Base-by-base conservation (phyloP, 2,329 filamentous ascomycete genomes). In the Ascomycota sp. region DNA sequence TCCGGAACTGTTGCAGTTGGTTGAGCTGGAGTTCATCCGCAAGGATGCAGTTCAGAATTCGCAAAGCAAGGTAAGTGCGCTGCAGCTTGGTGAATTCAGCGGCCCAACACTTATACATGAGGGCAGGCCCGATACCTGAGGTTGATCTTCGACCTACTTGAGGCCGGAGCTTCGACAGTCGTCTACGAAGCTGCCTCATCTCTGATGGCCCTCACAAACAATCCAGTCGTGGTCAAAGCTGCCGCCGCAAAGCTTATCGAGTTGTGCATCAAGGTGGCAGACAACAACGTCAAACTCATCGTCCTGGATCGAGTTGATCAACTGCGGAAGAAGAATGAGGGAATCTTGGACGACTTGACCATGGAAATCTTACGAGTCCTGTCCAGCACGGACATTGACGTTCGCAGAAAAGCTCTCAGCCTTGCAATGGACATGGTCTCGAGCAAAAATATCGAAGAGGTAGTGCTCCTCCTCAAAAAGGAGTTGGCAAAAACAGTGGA, bases 261-360 rank as follows among this genome's bases (percentile, higher is more conserved):
- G 53, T 64, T 98, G 7, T 83, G 79, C 49, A 94, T 98, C 50
- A 93, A 92, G 57, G 89, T 95, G 55, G 76, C 89, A 1, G 89
- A 98, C 52, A 98, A 98, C 62, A 98, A 98, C 48, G 89, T 98
- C 38, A 98, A 98, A 59, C 73, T 98, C 27, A 98, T 98, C 42
- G 89, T 98, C 13, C 65, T 98, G 26, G 89, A 95, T 46, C 77
- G 86, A 27, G 89, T 98, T 23, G 78, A 93, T 44, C 75, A 86
- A 44, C 55, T 94, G 37, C 69, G 85, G 42, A 74, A 76, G 48
- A 81, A 81, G 53, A 91, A 93, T 42, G 80, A 89, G 47, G 85
- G 85, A 30, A 73, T 95, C 13, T 56, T 98, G 33, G 85, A 95
- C 46, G 89, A 98, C 45, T 57, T 95, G 29, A 82, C 80, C 4